Percentiles rank a stretch among this genome's conserved stretches.
phyloP scores from a whole-genome alignment of 2,329 filamentous ascomycete species.

The Botryotinia globosa region DNA sequence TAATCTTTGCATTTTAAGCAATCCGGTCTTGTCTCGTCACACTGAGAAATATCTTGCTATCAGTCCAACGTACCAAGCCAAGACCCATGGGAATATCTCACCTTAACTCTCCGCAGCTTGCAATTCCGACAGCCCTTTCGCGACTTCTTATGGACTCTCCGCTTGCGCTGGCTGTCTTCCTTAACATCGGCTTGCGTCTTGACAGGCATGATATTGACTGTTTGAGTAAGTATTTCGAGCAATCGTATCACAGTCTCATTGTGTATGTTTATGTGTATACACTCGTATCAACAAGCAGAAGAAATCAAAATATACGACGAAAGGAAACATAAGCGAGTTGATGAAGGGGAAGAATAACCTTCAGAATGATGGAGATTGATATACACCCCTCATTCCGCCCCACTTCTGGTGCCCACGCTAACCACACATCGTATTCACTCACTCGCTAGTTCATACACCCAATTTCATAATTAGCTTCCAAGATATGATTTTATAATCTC shows the following conservation, averaged over 20 bases:
- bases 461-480: too few relatives aligned
- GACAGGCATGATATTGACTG: not conserved
- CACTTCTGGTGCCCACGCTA: not conserved
- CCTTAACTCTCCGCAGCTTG: constrained; percentile 53
- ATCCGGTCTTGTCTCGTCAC: constrained; percentile 51
- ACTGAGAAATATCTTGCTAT: constrained; percentile 40
- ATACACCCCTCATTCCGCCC: not conserved
- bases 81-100: constrained; percentile 31
- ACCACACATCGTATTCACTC: constrained; percentile 12
- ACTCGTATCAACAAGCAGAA: not conserved
- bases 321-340: constrained; percentile 9
- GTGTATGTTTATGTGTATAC: not conserved
- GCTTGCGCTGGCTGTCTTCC: constrained; percentile 21
- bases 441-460: not conserved
- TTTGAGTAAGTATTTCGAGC: not conserved
- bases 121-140: constrained; percentile 56
- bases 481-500: too few relatives aligned
- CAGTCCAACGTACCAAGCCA: not conserved
- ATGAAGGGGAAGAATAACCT: not conserved
- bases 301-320: not conserved
- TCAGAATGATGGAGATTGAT: not conserved
- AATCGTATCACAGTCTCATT: not conserved
- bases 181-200: not conserved
- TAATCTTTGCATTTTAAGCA: constrained; percentile 49
- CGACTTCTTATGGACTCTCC: constrained; percentile 49